phyloP scores from a whole-genome alignment of 1,139 yeast species.

The Pichia sp. region DNA sequence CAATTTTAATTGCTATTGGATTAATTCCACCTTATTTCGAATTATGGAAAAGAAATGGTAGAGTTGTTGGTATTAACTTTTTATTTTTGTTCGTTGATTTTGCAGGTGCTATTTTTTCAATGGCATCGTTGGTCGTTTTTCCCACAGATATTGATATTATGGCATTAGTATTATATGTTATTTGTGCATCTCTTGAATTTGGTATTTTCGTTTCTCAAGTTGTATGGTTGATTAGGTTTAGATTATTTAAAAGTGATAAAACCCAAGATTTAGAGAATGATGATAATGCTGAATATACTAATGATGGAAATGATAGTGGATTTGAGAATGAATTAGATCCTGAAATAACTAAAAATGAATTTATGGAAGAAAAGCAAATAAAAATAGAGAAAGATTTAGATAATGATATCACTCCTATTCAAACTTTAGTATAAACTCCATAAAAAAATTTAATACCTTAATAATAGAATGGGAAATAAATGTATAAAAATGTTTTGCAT shows the following conservation, averaged over 20 bases:
- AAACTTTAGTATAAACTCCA: neutral
- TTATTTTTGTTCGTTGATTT: slow-evolving; percentile 73
- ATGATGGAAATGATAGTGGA: neutral
- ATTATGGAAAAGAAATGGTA: slow-evolving; percentile 67
- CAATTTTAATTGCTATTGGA: slow-evolving; percentile 69
- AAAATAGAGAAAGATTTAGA: too few species aligned
- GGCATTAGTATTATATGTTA: slow-evolving; percentile 69
- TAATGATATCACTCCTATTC: neutral
- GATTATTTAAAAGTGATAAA: slow-evolving; percentile 25
- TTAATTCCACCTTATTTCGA: slow-evolving; percentile 87
- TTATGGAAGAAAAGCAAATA: too few species aligned
- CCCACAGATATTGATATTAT: slow-evolving; percentile 52
- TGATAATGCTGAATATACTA: neutral
- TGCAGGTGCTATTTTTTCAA: slow-evolving; percentile 72
- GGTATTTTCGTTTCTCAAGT: slow-evolving; percentile 71
- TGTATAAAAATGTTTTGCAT: too few species aligned
- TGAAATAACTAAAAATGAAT: neutral
- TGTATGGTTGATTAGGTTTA: slow-evolving; percentile 62
- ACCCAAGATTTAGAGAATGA: neutral
- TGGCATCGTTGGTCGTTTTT: slow-evolving; percentile 53
- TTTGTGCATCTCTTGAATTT: slow-evolving; percentile 65
- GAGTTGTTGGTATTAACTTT: slow-evolving; percentile 85
- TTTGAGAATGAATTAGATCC: too few species aligned
- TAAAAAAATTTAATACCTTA: too few species aligned
- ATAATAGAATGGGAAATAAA: too few species aligned